A percentile compares a stretch with the other conserved stretches of the same genome.
These are phyloP conservation scores for Talaromyces sp. DNA, from an alignment of 2,329 filamentous ascomycete genomes.

Conservation along the genomic window DNA sequence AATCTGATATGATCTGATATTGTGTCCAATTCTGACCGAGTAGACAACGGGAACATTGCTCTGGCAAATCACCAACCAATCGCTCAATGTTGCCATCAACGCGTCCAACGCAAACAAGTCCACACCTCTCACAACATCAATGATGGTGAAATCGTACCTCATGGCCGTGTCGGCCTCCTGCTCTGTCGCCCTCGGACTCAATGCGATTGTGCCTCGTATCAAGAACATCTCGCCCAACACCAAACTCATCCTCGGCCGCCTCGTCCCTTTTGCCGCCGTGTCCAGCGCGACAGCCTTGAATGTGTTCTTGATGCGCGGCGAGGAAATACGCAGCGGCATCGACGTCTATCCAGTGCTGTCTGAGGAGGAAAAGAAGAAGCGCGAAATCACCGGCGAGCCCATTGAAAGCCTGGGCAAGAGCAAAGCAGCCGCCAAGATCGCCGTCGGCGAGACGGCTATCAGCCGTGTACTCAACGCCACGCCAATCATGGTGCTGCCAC, in stretches of 20 bases:
- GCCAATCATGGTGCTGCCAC: slow-evolving; percentile 95
- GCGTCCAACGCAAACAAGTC: slow-evolving; percentile 98
- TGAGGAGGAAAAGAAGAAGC: slow-evolving; percentile 61
- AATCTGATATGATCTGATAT: slow-evolving; percentile 15
- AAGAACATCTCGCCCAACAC: slow-evolving; percentile 71
- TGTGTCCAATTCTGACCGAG: not conserved
- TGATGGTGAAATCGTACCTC: slow-evolving; percentile 83
- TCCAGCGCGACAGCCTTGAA: slow-evolving; percentile 88
- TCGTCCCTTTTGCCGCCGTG: slow-evolving; percentile 94
- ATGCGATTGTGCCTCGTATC: slow-evolving; percentile 80
- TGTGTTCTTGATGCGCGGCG: slow-evolving; percentile 94
- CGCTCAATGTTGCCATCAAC: slow-evolving; percentile 97
- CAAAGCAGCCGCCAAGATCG: slow-evolving; percentile 79
- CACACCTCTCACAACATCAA: slow-evolving; percentile 73
- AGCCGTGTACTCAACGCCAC: slow-evolving; percentile 90
- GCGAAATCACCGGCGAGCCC: slow-evolving; percentile 61
- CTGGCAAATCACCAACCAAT: slow-evolving; percentile 97
- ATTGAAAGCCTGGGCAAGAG: slow-evolving; percentile 76
- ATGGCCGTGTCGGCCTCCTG: slow-evolving; percentile 90
- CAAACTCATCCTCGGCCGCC: slow-evolving; percentile 70
- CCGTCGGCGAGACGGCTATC: slow-evolving; percentile 87
- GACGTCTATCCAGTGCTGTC: slow-evolving; percentile 82
- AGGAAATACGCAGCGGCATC: slow-evolving; percentile 90
- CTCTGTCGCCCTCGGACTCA: slow-evolving; percentile 87
- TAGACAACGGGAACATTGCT: slow-evolving; percentile 77